These are phyloP conservation scores for Xylariaceae sp. DNA, from an alignment of 2,329 filamentous ascomycete genomes.

Conservation along the genomic window DNA sequence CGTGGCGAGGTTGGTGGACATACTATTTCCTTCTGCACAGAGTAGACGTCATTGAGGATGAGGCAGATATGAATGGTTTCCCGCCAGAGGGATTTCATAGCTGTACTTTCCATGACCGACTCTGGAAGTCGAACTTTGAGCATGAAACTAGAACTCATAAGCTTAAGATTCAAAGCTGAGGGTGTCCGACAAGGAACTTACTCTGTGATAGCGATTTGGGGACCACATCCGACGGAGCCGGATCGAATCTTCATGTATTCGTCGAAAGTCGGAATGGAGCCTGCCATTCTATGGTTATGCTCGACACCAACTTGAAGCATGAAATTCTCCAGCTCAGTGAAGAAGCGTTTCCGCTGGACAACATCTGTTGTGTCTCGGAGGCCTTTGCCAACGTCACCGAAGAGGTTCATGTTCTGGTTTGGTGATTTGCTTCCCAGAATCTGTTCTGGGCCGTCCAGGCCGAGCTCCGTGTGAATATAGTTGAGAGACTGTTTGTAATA, in stretches of 20 bases:
- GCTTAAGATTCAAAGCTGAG: neutral
- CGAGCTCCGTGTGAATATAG: slow-evolving; percentile 25
- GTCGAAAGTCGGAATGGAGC: slow-evolving; percentile 19
- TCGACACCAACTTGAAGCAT: slow-evolving; percentile 24
- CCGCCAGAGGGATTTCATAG: slow-evolving; percentile 23
- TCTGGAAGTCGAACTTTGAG: slow-evolving; percentile 22
- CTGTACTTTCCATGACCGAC: slow-evolving; percentile 18
- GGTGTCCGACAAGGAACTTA: slow-evolving; percentile 6
- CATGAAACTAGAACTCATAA: slow-evolving; percentile 19
- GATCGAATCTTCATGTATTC: slow-evolving; percentile 25
- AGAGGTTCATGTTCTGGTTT: slow-evolving; percentile 23
- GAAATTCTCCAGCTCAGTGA: slow-evolving; percentile 23
- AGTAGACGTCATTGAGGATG: slow-evolving; percentile 25
- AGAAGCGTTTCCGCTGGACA: slow-evolving; percentile 22
- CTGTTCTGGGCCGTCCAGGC: slow-evolving; percentile 12
- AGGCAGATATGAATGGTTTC: slow-evolving; percentile 23
- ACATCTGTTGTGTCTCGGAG: slow-evolving; percentile 16
- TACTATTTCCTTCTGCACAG: slow-evolving; percentile 25
- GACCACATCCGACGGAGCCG: slow-evolving; percentile 24
- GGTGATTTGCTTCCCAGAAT: slow-evolving; percentile 8
- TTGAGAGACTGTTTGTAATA: slow-evolving; percentile 26
- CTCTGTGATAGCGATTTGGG: slow-evolving; percentile 26
- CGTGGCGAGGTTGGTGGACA: slow-evolving; percentile 1
- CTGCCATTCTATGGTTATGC: slow-evolving; percentile 22
- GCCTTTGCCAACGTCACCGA: slow-evolving; percentile 20